phyloP scores from a whole-genome alignment of 306 rosid genomes.

The Cucurbita pepo region DNA sequence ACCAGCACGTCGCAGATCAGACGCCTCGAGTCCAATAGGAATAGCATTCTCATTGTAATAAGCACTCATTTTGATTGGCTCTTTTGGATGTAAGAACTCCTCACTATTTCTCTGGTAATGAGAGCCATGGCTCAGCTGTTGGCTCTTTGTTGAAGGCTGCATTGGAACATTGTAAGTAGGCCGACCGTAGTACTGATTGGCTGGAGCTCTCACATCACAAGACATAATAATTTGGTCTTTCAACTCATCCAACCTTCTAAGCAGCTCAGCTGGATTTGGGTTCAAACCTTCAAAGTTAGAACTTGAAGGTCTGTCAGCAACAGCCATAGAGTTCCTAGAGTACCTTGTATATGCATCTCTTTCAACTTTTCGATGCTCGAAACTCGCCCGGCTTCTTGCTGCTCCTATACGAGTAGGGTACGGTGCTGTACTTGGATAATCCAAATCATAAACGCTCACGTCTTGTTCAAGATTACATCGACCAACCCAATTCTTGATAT shows the following conservation, averaged over 20 bases:
- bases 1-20: conserved; percentile 2
- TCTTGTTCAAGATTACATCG: conserved; percentile 10
- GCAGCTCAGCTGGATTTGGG: conserved; percentile 19
- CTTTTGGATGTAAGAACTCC: conserved; percentile 11
- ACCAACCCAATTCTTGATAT: conserved; percentile 8
- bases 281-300: conserved; percentile 10
- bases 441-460: conserved; percentile 5
- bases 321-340: conserved; percentile 5
- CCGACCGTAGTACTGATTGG: conserved; percentile 11
- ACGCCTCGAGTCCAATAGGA: not conserved
- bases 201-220: conserved; percentile 13
- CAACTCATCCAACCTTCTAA: conserved; percentile 30
- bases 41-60: conserved; percentile 3
- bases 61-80: conserved; percentile 10
- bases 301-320: conserved; percentile 25
- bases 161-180: conserved; percentile 8
- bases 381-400: conserved; percentile 3
- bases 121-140: not conserved
- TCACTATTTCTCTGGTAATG: conserved; percentile 13
- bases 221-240: conserved; percentile 24
- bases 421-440: conserved; percentile 6
- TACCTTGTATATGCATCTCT: conserved; percentile 14
- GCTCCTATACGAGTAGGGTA: conserved; percentile 1
- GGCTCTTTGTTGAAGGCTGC: conserved; percentile 11
- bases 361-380: conserved; percentile 12